phyloP scores from a whole-genome alignment of 202 grass and related monocot species.

The Zizania palustris region DNA sequence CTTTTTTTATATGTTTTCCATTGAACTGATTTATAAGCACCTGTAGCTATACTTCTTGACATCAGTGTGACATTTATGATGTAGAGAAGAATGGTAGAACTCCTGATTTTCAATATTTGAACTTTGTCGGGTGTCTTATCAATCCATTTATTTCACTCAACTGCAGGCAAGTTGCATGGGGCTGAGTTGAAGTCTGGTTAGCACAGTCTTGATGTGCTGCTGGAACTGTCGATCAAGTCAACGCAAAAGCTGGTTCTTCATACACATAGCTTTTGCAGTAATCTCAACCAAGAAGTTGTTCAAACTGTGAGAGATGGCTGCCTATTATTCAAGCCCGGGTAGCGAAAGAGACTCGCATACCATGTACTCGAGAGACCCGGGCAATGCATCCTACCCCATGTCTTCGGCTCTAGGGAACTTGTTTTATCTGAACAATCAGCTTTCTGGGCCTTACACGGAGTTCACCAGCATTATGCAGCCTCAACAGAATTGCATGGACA shows the following conservation, averaged over 20 bases:
- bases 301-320: constrained; percentile 46
- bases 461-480: constrained; percentile 57
- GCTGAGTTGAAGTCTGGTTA: constrained; percentile 18
- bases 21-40: not conserved
- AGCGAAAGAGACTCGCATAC: constrained; percentile 56
- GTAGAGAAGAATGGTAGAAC: not conserved
- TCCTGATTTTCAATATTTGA: not conserved
- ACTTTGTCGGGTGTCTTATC: constrained; percentile 13
- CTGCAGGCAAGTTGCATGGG: constrained; percentile 32
- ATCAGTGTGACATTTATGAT: not conserved
- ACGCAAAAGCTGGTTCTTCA: constrained; percentile 16
- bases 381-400: constrained; percentile 44
- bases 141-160: constrained; percentile 5
- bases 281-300: constrained; percentile 4
- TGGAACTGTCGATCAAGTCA: constrained; percentile 29
- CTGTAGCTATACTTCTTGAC: not conserved
- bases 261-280: constrained; percentile 11
- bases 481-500: constrained; percentile 57
- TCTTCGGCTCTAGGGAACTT: constrained; percentile 55
- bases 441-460: constrained; percentile 60
- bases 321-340: constrained; percentile 61
- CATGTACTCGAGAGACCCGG: constrained; percentile 53
- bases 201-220: not conserved
- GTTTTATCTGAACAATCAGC: constrained; percentile 61
- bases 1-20: too few species aligned